phyloP scores from a whole-genome alignment of 2,329 filamentous ascomycete genomes.

The Sclerotinia glacialis region DNA sequence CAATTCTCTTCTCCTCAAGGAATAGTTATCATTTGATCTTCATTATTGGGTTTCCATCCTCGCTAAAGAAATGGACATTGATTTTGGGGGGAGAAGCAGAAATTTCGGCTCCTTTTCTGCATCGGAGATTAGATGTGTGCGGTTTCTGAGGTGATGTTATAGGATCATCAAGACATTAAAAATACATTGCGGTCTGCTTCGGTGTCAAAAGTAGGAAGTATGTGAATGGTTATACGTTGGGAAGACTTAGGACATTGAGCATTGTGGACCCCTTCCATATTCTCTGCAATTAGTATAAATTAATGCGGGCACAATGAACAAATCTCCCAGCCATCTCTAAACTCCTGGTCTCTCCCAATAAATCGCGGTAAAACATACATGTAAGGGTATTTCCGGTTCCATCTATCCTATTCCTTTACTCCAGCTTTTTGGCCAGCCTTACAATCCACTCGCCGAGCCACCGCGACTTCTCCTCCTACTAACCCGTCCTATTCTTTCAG shows the following conservation, averaged over 20 bases:
- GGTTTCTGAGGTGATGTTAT: neutral
- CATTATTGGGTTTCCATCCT: neutral
- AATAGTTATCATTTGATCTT: too few relatives aligned
- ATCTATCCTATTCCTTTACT: neutral
- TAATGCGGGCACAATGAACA: too few relatives aligned
- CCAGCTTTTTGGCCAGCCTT: neutral
- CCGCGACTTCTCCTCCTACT: conserved; percentile 32
- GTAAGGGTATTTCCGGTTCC: neutral
- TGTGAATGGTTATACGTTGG: too few relatives aligned
- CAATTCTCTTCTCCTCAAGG: neutral
- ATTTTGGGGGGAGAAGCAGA: neutral
- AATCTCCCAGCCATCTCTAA: neutral
- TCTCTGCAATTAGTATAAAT: neutral
- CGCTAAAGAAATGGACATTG: neutral
- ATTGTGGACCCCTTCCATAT: too few relatives aligned
- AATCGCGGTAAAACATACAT: neutral
- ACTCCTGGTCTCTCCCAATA: neutral
- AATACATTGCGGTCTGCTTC: neutral
- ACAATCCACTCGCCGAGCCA: conserved; percentile 5
- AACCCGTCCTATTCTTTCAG: conserved; percentile 24
- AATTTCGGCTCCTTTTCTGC: neutral
- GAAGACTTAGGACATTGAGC: neutral
- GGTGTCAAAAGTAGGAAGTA: neutral
- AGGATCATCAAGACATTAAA: too few relatives aligned
- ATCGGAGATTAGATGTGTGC: neutral